These are phyloP conservation scores for Mycena crocata DNA, from an alignment of 768 basidiomycete species.

Conservation along the genomic window DNA sequence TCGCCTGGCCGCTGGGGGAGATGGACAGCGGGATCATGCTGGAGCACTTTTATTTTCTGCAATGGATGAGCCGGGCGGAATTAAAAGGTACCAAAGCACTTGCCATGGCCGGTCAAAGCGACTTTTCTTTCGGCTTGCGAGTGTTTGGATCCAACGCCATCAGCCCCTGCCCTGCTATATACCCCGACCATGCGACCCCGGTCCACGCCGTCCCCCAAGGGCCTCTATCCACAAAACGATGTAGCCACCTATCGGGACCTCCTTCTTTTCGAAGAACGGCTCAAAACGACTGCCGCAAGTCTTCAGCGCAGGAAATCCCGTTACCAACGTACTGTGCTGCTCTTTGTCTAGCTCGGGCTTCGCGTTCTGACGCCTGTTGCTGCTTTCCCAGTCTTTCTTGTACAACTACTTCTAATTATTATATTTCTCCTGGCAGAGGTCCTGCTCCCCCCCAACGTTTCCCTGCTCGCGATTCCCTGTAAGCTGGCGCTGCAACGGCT, in stretches of 20 bases:
- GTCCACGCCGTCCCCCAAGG: slow-evolving; percentile 47
- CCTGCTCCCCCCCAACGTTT: slow-evolving; percentile 70
- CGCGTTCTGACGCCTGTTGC: slow-evolving; percentile 22
- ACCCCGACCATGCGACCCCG: slow-evolving; percentile 26
- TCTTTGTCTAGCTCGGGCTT: slow-evolving; percentile 20
- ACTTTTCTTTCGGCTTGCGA: not conserved
- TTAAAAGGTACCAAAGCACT: not conserved
- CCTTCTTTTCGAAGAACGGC: slow-evolving; percentile 93
- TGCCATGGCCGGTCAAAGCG: slow-evolving; percentile 20
- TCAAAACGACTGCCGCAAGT: slow-evolving; percentile 91
- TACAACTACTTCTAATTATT: slow-evolving; percentile 75
- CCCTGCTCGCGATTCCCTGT: slow-evolving; percentile 75
- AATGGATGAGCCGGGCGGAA: not conserved
- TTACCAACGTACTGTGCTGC: slow-evolving; percentile 75
- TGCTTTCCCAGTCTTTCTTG: slow-evolving; percentile 71
- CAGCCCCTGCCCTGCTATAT: not conserved
- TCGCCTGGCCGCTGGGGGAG: slow-evolving; percentile 83
- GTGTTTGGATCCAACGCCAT: not conserved
- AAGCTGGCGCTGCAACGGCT: slow-evolving; percentile 58
- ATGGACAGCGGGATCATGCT: slow-evolving; percentile 83
- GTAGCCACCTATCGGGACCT: slow-evolving; percentile 87
- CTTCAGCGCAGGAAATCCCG: slow-evolving; percentile 83
- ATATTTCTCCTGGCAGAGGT: slow-evolving; percentile 82
- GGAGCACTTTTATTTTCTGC: slow-evolving; percentile 89
- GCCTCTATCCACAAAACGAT: slow-evolving; percentile 73